A percentile compares a stretch with the other conserved stretches of the same genome.
Conservation (phyloP, 305 asterid species). For the Fraxinus paxiana region DNA sequence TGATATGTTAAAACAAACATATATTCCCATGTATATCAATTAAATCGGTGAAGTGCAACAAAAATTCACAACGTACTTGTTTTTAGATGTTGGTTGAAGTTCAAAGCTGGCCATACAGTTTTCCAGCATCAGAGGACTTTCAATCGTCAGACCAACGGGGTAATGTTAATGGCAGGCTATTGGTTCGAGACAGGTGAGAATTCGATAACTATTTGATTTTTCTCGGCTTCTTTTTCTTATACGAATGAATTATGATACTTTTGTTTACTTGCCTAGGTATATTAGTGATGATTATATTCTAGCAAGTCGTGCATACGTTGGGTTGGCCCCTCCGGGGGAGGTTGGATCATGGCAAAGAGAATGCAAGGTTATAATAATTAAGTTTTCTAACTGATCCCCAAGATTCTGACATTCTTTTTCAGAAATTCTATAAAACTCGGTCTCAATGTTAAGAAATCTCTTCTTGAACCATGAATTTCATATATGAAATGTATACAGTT, state of each 20-base stretch:
- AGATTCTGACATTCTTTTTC: background rate
- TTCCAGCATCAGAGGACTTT: constrained; percentile 70
- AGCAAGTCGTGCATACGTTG: constrained; percentile 70
- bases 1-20: constrained; percentile 4
- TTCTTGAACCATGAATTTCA: background rate
- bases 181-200: constrained; percentile 66
- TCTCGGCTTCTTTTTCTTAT: background rate
- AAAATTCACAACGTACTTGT: background rate
- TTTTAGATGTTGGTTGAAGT: constrained; percentile 69
- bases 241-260: background rate
- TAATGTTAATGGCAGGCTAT: constrained; percentile 48
- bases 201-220: background rate
- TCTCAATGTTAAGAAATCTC: background rate
- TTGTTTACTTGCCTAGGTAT: constrained; percentile 38
- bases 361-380: constrained; percentile 55
- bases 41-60: background rate
- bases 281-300: constrained; percentile 41
- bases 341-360: constrained; percentile 96
- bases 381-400: background rate
- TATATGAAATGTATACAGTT: background rate
- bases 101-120: constrained; percentile 74
- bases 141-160: constrained; percentile 55
- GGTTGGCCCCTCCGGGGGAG: constrained; percentile 84
- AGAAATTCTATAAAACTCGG: background rate
- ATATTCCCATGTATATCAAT: background rate